Conservation (phyloP, 164 flowering plant genomes). For the Amborella trichopoda region DNA sequence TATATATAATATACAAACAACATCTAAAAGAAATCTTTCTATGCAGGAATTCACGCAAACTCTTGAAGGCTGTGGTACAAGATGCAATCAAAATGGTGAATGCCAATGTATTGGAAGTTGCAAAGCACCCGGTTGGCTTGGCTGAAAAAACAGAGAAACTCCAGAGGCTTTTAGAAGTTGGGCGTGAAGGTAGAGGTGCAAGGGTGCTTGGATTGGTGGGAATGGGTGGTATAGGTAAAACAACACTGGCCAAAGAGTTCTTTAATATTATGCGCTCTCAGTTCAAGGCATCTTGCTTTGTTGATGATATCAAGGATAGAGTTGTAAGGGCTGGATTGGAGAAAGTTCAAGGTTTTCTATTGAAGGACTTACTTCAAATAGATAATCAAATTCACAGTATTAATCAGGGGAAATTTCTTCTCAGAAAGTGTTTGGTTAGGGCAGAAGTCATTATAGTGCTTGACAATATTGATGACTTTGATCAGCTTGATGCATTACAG, state of each 20-base stretch:
- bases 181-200: background rate
- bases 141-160: slow-evolving; percentile 1
- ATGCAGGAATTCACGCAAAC: slow-evolving; percentile 1
- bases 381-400: slow-evolving; percentile 2
- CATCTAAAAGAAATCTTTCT: too few species aligned
- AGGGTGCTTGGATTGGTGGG: slow-evolving; percentile 4
- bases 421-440: slow-evolving; percentile 1
- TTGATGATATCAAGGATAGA: slow-evolving; percentile 2
- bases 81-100: slow-evolving; percentile 2
- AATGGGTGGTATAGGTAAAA: too few species aligned
- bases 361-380: background rate
- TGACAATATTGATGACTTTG: slow-evolving; percentile 1
- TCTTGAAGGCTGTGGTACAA: slow-evolving; percentile 1
- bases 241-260: slow-evolving; percentile 3
- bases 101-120: background rate
- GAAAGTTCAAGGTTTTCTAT: slow-evolving; percentile 1
- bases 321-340: slow-evolving; percentile 1
- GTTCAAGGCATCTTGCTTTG: slow-evolving; percentile 2
- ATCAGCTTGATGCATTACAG: slow-evolving; percentile 1
- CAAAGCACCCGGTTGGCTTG: slow-evolving; percentile 3
- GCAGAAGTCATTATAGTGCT: slow-evolving; percentile 2
- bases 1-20: too few species aligned
- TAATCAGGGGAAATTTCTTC: slow-evolving; percentile 1
- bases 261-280: background rate
- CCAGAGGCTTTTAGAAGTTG: slow-evolving; percentile 1